phyloP scores from a whole-genome alignment of 2,329 filamentous ascomycete genomes.

The Paraphoma sp. region DNA sequence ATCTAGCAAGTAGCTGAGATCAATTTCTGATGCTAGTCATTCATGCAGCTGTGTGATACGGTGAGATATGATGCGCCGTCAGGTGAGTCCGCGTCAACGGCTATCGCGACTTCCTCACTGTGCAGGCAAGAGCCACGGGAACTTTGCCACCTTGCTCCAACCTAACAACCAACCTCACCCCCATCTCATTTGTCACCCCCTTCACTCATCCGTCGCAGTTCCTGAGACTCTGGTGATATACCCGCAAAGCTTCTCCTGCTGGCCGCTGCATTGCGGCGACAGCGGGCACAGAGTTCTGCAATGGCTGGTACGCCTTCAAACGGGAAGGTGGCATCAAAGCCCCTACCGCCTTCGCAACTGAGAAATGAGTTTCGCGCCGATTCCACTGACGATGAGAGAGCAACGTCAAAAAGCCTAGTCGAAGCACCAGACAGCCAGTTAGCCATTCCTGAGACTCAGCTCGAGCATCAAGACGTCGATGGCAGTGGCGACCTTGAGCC shows the following conservation, averaged over 20 bases:
- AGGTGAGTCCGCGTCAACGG: neutral
- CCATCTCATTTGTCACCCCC: neutral
- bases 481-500: neutral
- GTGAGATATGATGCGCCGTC: too few relatives aligned
- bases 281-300: neutral
- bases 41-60: too few relatives aligned
- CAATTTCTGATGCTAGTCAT: too few relatives aligned
- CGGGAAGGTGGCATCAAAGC: slow-evolving; percentile 10
- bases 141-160: slow-evolving; percentile 6
- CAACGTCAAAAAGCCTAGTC: slow-evolving; percentile 1
- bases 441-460: slow-evolving; percentile 27
- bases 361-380: slow-evolving; percentile 25
- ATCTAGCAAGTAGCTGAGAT: too few relatives aligned
- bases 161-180: neutral
- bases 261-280: neutral
- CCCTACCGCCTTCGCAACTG: slow-evolving; percentile 24
- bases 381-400: slow-evolving; percentile 19
- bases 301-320: slow-evolving; percentile 20
- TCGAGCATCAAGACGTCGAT: slow-evolving; percentile 2
- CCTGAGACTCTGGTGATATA: neutral
- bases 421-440: slow-evolving; percentile 27
- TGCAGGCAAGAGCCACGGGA: slow-evolving; percentile 17
- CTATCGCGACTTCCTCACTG: slow-evolving; percentile 20
- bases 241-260: neutral
- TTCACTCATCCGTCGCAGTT: neutral